phyloP scores from a whole-genome alignment of 2,329 filamentous ascomycete genomes.

The Pseudogymnoascus sp. region DNA sequence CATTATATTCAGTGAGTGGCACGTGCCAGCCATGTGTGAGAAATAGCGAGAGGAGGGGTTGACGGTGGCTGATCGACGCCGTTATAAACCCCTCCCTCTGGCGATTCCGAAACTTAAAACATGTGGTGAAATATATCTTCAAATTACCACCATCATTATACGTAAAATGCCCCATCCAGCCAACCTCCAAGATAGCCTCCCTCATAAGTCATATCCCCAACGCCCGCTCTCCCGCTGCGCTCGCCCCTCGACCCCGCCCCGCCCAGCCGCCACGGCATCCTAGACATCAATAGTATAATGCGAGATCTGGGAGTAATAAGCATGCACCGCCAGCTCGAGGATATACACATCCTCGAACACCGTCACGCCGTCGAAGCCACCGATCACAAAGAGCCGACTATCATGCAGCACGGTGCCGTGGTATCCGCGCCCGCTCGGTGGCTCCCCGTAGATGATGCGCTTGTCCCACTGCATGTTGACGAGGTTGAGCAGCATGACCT shows the following conservation, averaged over 20 bases:
- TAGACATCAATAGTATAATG: slow-evolving; percentile 62
- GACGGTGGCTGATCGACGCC: not conserved
- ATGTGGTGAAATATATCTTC: not conserved
- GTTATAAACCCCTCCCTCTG: not conserved
- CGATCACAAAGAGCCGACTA: slow-evolving; percentile 53
- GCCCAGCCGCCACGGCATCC: not conserved
- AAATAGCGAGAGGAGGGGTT: not conserved
- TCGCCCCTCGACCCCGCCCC: not conserved
- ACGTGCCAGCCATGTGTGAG: not conserved
- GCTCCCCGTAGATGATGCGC: slow-evolving; percentile 53
- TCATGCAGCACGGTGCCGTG: slow-evolving; percentile 59
- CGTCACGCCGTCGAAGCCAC: slow-evolving; percentile 58
- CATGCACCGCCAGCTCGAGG: slow-evolving; percentile 59
- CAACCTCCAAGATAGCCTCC: not conserved
- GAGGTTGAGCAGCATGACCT: slow-evolving; percentile 59
- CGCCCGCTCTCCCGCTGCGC: not conserved
- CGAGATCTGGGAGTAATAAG: slow-evolving; percentile 66
- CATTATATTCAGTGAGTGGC: not conserved
- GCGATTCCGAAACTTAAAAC: not conserved
- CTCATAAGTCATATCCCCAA: slow-evolving; percentile 6
- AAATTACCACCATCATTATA: slow-evolving; percentile 4
- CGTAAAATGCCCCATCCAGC: not conserved
- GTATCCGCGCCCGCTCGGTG: slow-evolving; percentile 56
- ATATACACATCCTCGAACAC: slow-evolving; percentile 62
- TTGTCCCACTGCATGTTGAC: slow-evolving; percentile 69